Conservation (phyloP, 2,329 filamentous ascomycete species). For the Cladosporium sp. region DNA sequence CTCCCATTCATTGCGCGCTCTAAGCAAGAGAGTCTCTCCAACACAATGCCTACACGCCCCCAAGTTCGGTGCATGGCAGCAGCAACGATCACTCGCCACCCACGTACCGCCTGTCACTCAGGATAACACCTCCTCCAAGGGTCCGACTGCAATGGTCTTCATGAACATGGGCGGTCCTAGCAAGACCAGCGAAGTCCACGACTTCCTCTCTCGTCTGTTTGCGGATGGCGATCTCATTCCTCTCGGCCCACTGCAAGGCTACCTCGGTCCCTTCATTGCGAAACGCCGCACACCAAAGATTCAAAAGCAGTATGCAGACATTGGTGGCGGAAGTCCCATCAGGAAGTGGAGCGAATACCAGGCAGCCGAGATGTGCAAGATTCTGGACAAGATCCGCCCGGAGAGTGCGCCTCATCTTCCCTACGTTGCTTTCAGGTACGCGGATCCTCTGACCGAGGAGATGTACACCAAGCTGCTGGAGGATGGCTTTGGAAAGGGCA, state of each 20-base stretch:
- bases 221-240: conserved; percentile 94
- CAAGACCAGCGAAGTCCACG: conserved; percentile 81
- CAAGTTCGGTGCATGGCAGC: conserved; percentile 31
- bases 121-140: conserved; percentile 67
- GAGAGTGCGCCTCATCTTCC: conserved; percentile 95
- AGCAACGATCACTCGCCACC: conserved; percentile 51
- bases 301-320: conserved; percentile 89
- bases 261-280: conserved; percentile 85
- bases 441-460: conserved; percentile 87
- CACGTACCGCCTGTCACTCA: conserved; percentile 77
- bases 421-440: conserved; percentile 96
- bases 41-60: conserved; percentile 31
- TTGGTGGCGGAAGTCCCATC: conserved; percentile 96
- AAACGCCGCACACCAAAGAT: conserved; percentile 91
- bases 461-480: conserved; percentile 81
- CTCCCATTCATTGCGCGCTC: conserved; percentile 29
- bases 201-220: conserved; percentile 88
- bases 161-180: conserved; percentile 98
- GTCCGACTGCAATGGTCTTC: conserved; percentile 96
- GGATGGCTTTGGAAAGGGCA: conserved; percentile 87
- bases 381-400: conserved; percentile 85
- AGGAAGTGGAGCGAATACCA: conserved; percentile 98
- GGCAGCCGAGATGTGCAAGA: conserved; percentile 92
- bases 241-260: conserved; percentile 86
- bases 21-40: conserved; percentile 31